Percentiles rank a stretch among this genome's conserved stretches.
phyloP scores from a whole-genome alignment of 129 eudicot species.

The Silybum marianum region DNA sequence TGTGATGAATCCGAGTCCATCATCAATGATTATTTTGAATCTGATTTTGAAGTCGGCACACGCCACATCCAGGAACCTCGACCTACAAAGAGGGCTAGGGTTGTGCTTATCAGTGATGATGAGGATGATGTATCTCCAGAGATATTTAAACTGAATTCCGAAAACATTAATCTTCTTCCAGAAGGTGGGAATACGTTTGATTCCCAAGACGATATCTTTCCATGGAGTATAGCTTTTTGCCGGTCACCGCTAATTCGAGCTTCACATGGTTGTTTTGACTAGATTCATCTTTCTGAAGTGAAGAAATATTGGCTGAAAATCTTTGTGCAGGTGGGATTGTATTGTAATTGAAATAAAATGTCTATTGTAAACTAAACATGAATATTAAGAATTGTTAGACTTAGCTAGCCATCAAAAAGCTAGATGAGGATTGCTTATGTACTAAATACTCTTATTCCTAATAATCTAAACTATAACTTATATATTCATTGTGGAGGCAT shows the following conservation, averaged over 20 bases:
- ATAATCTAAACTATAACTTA: neutral
- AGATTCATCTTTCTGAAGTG: neutral
- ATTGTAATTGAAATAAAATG: constrained; percentile 10
- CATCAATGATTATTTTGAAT: constrained; percentile 36
- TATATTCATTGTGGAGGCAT: no score
- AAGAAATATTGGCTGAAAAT: neutral
- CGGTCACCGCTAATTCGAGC: constrained; percentile 49
- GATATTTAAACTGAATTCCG: constrained; percentile 27
- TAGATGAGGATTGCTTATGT: constrained; percentile 20
- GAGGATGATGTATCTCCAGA: constrained; percentile 28
- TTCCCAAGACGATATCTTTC: constrained; percentile 39
- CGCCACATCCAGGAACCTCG: constrained; percentile 38
- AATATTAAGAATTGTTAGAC: neutral
- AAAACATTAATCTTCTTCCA: constrained; percentile 22
- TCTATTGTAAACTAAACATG: constrained; percentile 22
- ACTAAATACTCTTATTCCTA: neutral
- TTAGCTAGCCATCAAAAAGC: constrained; percentile 38
- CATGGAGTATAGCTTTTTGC: constrained; percentile 46
- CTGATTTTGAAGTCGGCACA: constrained; percentile 49
- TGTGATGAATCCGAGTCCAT: constrained; percentile 53
- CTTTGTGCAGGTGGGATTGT: constrained; percentile 11
- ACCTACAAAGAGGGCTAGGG: constrained; percentile 49
- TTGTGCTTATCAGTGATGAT: constrained; percentile 29
- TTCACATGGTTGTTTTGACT: constrained; percentile 35
- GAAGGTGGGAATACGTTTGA: constrained; percentile 15